phyloP scores from a whole-genome alignment of 768 basidiomycete genomes.

The Phanerodontia chrysosporium region DNA sequence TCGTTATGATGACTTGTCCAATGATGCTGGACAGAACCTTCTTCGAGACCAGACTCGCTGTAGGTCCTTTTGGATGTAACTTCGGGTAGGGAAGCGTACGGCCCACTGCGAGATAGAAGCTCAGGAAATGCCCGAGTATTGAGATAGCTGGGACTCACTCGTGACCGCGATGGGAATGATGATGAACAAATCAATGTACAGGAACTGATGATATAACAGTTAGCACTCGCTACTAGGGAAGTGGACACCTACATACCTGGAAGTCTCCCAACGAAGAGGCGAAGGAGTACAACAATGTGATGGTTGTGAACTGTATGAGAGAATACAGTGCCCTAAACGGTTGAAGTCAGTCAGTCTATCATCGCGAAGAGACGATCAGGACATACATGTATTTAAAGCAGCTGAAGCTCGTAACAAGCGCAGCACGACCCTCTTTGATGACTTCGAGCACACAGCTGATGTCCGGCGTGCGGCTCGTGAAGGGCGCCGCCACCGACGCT shows the following conservation, averaged over 20 bases:
- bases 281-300: slow-evolving; percentile 93
- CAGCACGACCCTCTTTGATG: slow-evolving; percentile 93
- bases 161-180: slow-evolving; percentile 96
- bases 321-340: slow-evolving; percentile 91
- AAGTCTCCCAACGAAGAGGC: slow-evolving; percentile 96
- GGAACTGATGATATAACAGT: slow-evolving; percentile 50
- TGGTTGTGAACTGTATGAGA: slow-evolving; percentile 97
- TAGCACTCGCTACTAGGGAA: slow-evolving; percentile 1
- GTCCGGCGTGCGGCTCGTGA: slow-evolving; percentile 90
- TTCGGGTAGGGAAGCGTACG: slow-evolving; percentile 85
- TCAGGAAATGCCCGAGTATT: no score
- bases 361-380: neutral
- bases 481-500: slow-evolving; percentile 96
- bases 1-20: slow-evolving; percentile 87
- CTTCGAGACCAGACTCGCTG: slow-evolving; percentile 92
- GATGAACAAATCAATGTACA: slow-evolving; percentile 97
- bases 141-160: slow-evolving; percentile 52
- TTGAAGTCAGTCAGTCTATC: slow-evolving; percentile 10
- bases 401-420: slow-evolving; percentile 95
- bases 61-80: slow-evolving; percentile 87
- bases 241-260: slow-evolving; percentile 52
- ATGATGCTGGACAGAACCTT: slow-evolving; percentile 91
- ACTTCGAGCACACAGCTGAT: slow-evolving; percentile 95
- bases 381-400: slow-evolving; percentile 99
- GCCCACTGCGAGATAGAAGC: slow-evolving; percentile 62